Base-by-base conservation (phyloP, 2,329 filamentous ascomycete genomes). In the Sarocladium oryzae region DNA sequence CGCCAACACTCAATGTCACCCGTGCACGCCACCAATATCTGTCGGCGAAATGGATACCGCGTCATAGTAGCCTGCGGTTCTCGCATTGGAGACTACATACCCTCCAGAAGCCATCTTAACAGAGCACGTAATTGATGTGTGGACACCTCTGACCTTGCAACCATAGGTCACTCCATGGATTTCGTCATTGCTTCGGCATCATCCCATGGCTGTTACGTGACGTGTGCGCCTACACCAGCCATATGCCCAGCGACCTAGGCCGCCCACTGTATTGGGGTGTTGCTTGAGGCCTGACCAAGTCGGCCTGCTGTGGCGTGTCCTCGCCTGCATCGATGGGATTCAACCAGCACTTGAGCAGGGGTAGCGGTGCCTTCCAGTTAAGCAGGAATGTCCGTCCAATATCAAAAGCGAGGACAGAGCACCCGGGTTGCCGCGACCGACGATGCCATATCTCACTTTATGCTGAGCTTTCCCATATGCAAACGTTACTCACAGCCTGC, bases 401-500 rank as follows among this genome's bases (percentile, higher is more conserved):
- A n/a, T n/a, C n/a, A n/a, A n/a, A n/a, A n/a, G n/a, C n/a, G n/a
- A n/a, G n/a, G n/a, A n/a, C n/a, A n/a, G n/a, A n/a, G n/a, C n/a
- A n/a, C n/a, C n/a, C n/a, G n/a, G n/a, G n/a, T n/a, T n/a, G n/a
- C n/a, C n/a, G n/a, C n/a, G n/a, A n/a, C n/a, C n/a, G n/a, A n/a
- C n/a, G n/a, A n/a, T n/a, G n/a, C n/a, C 28, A 30, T 37, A 9
- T 8, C 6, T 7, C 35, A 46, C 7, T 28, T 21, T 10, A 37
- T 37, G 20, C 26, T 5, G 32, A 11, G 23, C 18, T 15, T 18
- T 36, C 32, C 28, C 15, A 26, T 9, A 36, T 4, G 13, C 9
- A 8, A 8, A n/a, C n/a, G n/a, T n/a, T n/a, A n/a, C 8, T 67
- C 56, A 74, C 37, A 74, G 60, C 57, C 63, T 67, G 53, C 67